A percentile compares a stretch with the other conserved stretches of the same genome.
Conservation (phyloP, 495 filamentous ascomycete genomes). For the Monascus purpureus region DNA sequence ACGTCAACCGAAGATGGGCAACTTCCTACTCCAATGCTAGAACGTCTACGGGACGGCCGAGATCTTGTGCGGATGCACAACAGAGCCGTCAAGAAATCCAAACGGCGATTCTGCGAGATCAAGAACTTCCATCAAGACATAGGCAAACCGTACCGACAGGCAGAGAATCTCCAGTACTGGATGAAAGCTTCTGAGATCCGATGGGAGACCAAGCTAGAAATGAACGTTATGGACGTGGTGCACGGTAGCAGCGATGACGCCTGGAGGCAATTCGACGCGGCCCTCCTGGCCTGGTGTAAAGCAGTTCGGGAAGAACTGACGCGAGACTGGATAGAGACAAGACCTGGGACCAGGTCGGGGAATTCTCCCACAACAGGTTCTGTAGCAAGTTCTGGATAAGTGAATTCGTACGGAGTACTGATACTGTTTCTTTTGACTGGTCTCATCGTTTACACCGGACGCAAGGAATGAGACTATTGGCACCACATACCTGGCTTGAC, state of each 20-base stretch:
- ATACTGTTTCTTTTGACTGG: no score
- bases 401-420: no score
- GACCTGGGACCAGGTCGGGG: constrained; percentile 13
- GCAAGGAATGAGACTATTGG: no score
- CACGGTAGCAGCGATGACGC: constrained; percentile 47
- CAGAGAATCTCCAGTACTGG: constrained; percentile 92
- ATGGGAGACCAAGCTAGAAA: constrained; percentile 76
- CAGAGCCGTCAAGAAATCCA: constrained; percentile 67
- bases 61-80: constrained; percentile 82
- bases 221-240: constrained; percentile 79
- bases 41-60: constrained; percentile 59
- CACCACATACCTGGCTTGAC: constrained; percentile 9
- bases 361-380: constrained; percentile 2
- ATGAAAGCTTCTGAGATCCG: constrained; percentile 87
- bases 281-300: constrained; percentile 64
- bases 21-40: constrained; percentile 64
- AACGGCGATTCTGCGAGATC: constrained; percentile 82
- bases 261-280: constrained; percentile 70
- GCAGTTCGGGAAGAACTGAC: constrained; percentile 65
- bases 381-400: background rate
- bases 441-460: no score
- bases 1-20: constrained; percentile 39
- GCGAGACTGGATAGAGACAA: constrained; percentile 38
- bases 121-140: constrained; percentile 77
- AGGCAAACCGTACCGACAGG: constrained; percentile 81